Evolutionary conservation across 805 yeast genomes (phyloP).

Genomic region (Blastobotrys mokoenaii): DNA sequence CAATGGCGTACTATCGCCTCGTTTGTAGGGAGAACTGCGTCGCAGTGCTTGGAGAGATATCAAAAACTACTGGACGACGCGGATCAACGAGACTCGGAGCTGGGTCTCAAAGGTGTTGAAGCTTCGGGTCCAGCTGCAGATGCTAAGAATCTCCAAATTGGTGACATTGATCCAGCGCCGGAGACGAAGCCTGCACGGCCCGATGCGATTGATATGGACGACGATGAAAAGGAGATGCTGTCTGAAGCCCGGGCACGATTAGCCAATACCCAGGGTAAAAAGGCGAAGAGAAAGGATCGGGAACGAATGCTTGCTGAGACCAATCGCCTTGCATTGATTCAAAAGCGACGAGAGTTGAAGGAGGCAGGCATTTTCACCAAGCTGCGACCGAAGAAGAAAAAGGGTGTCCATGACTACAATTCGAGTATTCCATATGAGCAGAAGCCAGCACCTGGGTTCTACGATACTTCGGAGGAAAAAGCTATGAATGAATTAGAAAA

Average conservation of each 20-base stretch:
- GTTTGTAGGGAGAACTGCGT: constrained; percentile 73
- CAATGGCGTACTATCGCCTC: constrained; percentile 94
- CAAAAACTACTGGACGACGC: constrained; percentile 57
- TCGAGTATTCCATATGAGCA: constrained; percentile 77
- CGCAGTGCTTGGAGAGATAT: constrained; percentile 78
- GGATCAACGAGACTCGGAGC: constrained; percentile 28
- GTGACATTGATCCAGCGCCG: constrained; percentile 59
- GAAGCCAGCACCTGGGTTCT: constrained; percentile 56
- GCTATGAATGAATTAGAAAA: constrained; percentile 32
- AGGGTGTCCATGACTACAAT: constrained; percentile 69
- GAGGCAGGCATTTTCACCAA: constrained; percentile 22
- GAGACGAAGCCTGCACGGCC: constrained; percentile 78
- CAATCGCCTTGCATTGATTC: constrained; percentile 62
- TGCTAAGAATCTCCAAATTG: constrained; percentile 30
- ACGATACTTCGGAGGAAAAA: constrained; percentile 58
- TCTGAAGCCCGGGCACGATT: constrained; percentile 91
- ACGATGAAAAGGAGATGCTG: constrained; percentile 84
- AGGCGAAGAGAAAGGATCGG: constrained; percentile 82
- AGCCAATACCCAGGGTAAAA: constrained; percentile 89
- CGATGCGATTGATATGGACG: constrained; percentile 70
- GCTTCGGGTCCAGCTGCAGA: constrained; percentile 34
- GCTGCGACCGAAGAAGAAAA: constrained; percentile 34
- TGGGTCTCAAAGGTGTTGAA: constrained; percentile 38
- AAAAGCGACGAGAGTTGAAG: constrained; percentile 43
- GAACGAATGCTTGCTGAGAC: constrained; percentile 79